Evolutionary conservation across 2,329 filamentous ascomycete genomes (phyloP), one percentile per base, ranked within the genome.

Genomic region (Celoporthe dispersa): DNA sequence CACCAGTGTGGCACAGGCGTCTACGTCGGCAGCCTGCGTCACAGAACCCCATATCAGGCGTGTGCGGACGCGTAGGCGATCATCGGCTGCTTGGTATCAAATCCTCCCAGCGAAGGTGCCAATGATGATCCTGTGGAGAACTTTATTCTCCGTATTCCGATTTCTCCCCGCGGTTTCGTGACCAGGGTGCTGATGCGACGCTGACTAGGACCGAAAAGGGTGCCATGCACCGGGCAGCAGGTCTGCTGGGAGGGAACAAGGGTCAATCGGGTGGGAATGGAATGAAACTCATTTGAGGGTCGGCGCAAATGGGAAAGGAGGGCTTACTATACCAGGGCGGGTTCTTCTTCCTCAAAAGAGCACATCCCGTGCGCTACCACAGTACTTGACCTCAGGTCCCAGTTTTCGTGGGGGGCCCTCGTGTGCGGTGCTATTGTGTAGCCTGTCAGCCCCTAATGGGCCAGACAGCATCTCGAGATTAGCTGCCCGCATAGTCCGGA

Each of bases 91-190:
- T 33, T 31, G n/a, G 19, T 60, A 37, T 60, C 57, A n/a, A 35
- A 37, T 9, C 28, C 28, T n/a, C n/a, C 31, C 31, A 37, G 16
- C 31, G 16, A 60, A 59, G 33, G 57, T 60, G 31, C 22, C 57
- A n/a, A n/a, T n/a, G 57, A 37, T 35, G 57, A 60, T 60, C 33
- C 22, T 60, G 31, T 60, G 33, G 57, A 37, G 57, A 60, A 35
- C 57, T 60, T 37, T 60, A 60, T 60, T 60, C 57, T 60, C 57
- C 33, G 31, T 60, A 33, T 60, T 60, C 57, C 33, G 57, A 60
- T 60, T 60, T 11, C 57, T 37, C 57, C 57, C 57, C 57, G 57
- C 57, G 57, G 57, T 60, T 60, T 60, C 57, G 57, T 37, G 57
- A 60, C 57, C 14, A n/a, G 57, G 57, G 33, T 60, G 57, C 33